Conservation (phyloP, 148 eudicot species). For the Chenopodium formosanum region DNA sequence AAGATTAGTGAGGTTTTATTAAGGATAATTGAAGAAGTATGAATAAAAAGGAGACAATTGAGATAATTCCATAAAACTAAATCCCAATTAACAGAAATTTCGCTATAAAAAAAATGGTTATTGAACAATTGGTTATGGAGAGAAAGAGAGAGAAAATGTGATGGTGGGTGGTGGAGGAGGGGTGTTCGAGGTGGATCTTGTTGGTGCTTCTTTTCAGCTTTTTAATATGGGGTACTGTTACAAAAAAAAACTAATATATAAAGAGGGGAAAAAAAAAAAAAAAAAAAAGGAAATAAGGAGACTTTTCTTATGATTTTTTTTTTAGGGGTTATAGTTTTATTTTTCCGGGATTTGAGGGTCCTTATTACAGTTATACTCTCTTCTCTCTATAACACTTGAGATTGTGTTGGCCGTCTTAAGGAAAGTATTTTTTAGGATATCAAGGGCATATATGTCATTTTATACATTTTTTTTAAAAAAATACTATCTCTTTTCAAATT, state of each 20-base stretch:
- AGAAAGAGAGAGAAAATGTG: slow-evolving; percentile 9
- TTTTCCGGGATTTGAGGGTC: slow-evolving; percentile 40
- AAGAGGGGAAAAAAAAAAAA: background rate
- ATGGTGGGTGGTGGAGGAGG: slow-evolving; percentile 27
- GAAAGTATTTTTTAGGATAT: background rate
- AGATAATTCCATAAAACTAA: background rate
- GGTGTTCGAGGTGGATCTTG: slow-evolving; percentile 98
- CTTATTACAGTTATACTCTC: slow-evolving; percentile 8
- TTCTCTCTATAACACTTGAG: slow-evolving; percentile 2
- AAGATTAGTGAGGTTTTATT: background rate
- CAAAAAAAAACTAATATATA: slow-evolving; percentile 1
- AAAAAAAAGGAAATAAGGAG: slow-evolving; percentile 14
- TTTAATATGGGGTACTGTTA: slow-evolving; percentile 38
- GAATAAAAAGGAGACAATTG: background rate
- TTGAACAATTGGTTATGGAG: background rate
- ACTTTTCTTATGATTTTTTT: slow-evolving; percentile 24
- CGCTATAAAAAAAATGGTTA: background rate
- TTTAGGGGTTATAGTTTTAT: background rate
- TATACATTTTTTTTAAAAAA: background rate
- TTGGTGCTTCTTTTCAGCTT: slow-evolving; percentile 42
- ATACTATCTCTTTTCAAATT: no score
- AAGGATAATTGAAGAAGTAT: background rate
- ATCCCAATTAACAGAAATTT: background rate
- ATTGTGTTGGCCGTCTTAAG: slow-evolving; percentile 1
- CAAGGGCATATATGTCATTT: background rate